Evolutionary conservation across 2,329 filamentous ascomycete genomes (phyloP), one percentile per base, ranked within the genome.

Genomic region (Botrytis galanthina): DNA sequence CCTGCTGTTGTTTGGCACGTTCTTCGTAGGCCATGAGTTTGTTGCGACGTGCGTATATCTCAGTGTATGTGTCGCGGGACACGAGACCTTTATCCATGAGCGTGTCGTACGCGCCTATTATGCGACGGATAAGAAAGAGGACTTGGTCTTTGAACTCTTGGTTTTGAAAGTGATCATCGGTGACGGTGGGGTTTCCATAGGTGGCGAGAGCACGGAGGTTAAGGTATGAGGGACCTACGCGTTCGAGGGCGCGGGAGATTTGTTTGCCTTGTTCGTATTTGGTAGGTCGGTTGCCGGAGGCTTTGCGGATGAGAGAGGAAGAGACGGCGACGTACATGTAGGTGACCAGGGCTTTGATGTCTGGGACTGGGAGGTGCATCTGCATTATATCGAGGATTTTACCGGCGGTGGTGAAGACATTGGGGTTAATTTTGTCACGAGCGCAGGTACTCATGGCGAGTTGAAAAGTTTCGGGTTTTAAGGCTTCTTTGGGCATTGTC

Each of bases 371-470:
- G 22, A 85, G 78, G 9, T 79, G 81, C 42, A 79, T 77, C 63
- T 81, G 78, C 91, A 95, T 94, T 69, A 88, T 80, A 70, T 90
- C 85, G 44, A 97, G 83, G 39, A 97, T 85, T 69, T 85, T 82
- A 69, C 85, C 88, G 7, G 93, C 92, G 76, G 92, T 86, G 4
- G 84, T 82, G 76, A 97, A 87, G 35, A 89, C 88, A 70, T 91
- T 87, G n/a, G 81, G 85, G 81, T 97, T 97, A 72, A 90, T 90
- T 79, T 90, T 91, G 84, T 98, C 94, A 73, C 91, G 88, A 37
- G 89, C 84, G 81, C 94, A 97, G 8, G 89, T 86, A 75, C 87
- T 87, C 84, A 98, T 89, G 71, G 92, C 93, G 64, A 93, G 87
- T 71, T 89, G 88, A 83, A 94, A 93, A 16, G 89, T 89, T 73